Evolutionary conservation across 257 asterid species (phyloP).

Genomic region (Rhazya stricta): DNA sequence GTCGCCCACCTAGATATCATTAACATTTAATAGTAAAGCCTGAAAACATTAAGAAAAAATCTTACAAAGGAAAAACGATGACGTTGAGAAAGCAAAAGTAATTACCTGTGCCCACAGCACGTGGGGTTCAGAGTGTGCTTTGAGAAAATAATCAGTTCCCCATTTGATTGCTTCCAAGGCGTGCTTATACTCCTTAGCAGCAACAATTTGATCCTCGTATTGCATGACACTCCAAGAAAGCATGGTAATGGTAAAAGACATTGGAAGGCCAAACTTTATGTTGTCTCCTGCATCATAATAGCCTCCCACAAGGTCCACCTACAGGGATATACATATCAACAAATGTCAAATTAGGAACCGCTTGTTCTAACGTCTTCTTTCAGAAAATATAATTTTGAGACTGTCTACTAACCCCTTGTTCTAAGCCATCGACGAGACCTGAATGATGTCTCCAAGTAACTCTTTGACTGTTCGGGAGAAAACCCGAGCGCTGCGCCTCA

Average conservation of each 20-base stretch:
- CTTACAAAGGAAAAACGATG: too few relatives aligned
- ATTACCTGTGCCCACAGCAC: conserved; percentile 84
- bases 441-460: conserved; percentile 84
- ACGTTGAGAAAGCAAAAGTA: background rate
- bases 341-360: too few relatives aligned
- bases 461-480: conserved; percentile 67
- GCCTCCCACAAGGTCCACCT: conserved; percentile 92
- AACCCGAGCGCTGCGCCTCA: conserved; percentile 92
- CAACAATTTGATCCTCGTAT: conserved; percentile 44
- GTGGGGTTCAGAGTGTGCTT: conserved; percentile 70
- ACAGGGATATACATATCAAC: background rate
- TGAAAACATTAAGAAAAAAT: too few relatives aligned
- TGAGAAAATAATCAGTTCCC: conserved; percentile 83
- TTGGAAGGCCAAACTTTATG: conserved; percentile 76
- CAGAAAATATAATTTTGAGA: too few relatives aligned
- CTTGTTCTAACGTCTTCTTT: too few relatives aligned
- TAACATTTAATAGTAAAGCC: too few relatives aligned
- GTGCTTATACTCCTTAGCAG: conserved; percentile 50
- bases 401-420: conserved; percentile 68
- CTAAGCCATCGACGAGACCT: conserved; percentile 80
- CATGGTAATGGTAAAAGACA: conserved; percentile 75
- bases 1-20: too few relatives aligned
- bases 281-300: conserved; percentile 86
- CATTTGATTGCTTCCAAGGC: conserved; percentile 79
- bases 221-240: conserved; percentile 68